phyloP scores from a whole-genome alignment of 2,329 filamentous ascomycete genomes.

The Zymoseptoria crescenta region DNA sequence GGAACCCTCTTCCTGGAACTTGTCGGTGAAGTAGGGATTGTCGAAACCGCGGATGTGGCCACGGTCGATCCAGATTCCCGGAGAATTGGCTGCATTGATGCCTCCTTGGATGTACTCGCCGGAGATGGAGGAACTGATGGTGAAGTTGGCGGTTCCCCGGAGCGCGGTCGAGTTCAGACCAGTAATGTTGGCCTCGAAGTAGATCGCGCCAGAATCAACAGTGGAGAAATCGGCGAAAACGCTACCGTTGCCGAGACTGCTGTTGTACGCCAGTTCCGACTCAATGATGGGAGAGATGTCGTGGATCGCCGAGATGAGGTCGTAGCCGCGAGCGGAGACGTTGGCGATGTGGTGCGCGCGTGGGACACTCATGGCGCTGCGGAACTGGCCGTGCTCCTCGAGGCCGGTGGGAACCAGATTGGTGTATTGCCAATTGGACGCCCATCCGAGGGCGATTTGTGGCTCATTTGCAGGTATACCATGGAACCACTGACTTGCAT shows the following conservation, averaged over 20 bases:
- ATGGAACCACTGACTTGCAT: constrained; percentile 51
- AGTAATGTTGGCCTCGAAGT: constrained; percentile 49
- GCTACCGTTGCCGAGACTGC: constrained; percentile 41
- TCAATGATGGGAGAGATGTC: constrained; percentile 44
- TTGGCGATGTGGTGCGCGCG: constrained; percentile 47
- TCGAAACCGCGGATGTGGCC: constrained; percentile 43
- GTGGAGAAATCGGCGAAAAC: constrained; percentile 45
- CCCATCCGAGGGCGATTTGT: constrained; percentile 49
- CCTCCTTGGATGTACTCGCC: constrained; percentile 46
- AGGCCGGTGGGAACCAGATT: constrained; percentile 45
- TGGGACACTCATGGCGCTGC: constrained; percentile 46
- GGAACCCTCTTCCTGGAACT: constrained; percentile 36
- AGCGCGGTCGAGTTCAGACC: constrained; percentile 28
- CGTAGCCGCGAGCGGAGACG: constrained; percentile 44
- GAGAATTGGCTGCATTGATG: constrained; percentile 37
- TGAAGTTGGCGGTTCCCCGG: constrained; percentile 43
- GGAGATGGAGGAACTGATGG: constrained; percentile 43
- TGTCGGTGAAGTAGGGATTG: constrained; percentile 50
- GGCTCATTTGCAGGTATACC: constrained; percentile 34
- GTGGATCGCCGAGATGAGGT: constrained; percentile 45
- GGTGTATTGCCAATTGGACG: constrained; percentile 54
- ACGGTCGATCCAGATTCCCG: constrained; percentile 43
- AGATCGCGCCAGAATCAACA: constrained; percentile 45
- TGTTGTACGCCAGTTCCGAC: constrained; percentile 37
- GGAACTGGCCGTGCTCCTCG: constrained; percentile 42